These are phyloP conservation scores for Erythrobasidium yunnanense DNA, from an alignment of 768 basidiomycete genomes.

Conservation along the genomic window DNA sequence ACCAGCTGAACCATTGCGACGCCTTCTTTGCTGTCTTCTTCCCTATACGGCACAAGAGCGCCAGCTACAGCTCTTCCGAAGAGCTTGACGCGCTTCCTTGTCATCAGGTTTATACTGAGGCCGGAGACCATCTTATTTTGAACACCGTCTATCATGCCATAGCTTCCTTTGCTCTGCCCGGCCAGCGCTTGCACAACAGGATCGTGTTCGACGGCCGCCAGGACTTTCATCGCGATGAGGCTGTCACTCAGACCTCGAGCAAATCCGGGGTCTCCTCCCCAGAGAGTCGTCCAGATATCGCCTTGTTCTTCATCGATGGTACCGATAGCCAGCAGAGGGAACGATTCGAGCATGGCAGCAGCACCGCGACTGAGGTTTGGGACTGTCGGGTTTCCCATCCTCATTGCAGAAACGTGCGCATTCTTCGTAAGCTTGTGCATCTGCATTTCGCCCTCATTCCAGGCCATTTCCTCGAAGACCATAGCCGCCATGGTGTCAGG, in stretches of 20 bases:
- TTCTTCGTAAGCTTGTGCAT: conserved; percentile 18
- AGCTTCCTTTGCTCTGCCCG: background rate
- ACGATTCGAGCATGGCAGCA: background rate
- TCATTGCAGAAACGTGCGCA: too few relatives aligned
- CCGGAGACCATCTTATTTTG: conserved; percentile 12
- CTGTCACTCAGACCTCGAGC: background rate
- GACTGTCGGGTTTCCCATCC: conserved; percentile 12
- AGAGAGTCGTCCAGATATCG: conserved; percentile 4
- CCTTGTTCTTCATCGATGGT: conserved; percentile 16
- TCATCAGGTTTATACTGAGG: conserved; percentile 16
- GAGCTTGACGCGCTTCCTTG: conserved; percentile 20
- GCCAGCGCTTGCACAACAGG: background rate
- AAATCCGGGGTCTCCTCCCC: conserved; percentile 13
- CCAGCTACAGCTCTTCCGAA: background rate
- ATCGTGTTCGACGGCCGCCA: conserved; percentile 11
- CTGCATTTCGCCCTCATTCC: conserved; percentile 6
- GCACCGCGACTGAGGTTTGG: conserved; percentile 15
- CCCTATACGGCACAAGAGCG: background rate
- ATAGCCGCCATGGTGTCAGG: background rate
- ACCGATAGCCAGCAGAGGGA: conserved; percentile 12
- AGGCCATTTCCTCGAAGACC: conserved; percentile 16
- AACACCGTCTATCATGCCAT: conserved; percentile 4
- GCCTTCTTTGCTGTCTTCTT: background rate
- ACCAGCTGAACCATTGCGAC: background rate
- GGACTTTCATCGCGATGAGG: conserved; percentile 14